Evolutionary conservation across 208 protist genomes (phyloP).

Genomic region (Leishmania mexicana): DNA sequence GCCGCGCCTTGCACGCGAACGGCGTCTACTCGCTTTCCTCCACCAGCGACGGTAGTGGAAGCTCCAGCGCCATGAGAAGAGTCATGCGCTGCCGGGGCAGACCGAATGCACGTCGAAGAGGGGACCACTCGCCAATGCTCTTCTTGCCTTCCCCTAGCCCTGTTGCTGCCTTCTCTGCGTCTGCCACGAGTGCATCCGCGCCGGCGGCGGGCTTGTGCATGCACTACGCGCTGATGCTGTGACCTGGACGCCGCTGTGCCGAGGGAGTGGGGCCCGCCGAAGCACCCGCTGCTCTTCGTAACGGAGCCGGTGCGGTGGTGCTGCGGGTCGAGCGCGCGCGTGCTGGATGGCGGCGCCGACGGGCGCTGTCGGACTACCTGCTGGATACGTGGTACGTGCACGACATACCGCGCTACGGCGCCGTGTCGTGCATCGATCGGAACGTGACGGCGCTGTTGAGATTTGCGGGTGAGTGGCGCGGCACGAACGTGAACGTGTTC

Average conservation of each 20-base stretch:
- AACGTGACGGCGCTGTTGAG: background rate
- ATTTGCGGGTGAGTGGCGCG: background rate
- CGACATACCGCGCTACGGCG: constrained; percentile 4
- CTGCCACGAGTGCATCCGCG: background rate
- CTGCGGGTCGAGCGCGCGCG: constrained; percentile 1
- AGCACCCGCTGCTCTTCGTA: constrained; percentile 72
- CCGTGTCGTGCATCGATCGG: constrained; percentile 24
- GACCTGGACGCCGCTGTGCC: constrained; percentile 72
- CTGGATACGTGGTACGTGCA: constrained; percentile 42
- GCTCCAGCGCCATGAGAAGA: too few species aligned
- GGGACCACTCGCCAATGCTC: too few species aligned
- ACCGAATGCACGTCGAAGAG: too few species aligned
- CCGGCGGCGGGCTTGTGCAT: constrained; percentile 48
- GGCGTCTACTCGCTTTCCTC: too few species aligned
- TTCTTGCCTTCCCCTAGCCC: too few species aligned
- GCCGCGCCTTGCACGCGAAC: too few species aligned
- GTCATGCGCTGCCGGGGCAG: too few species aligned
- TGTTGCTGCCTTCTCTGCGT: too few species aligned
- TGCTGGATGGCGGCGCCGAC: constrained; percentile 23
- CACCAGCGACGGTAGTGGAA: too few species aligned
- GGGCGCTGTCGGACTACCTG: constrained; percentile 56
- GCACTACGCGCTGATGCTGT: constrained; percentile 71
- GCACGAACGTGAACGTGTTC: constrained; percentile 9
- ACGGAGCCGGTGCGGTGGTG: constrained; percentile 37
- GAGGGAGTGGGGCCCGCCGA: constrained; percentile 54